Base-by-base conservation (phyloP, 2,329 filamentous ascomycete genomes). In the Diplocarpon rosae region DNA sequence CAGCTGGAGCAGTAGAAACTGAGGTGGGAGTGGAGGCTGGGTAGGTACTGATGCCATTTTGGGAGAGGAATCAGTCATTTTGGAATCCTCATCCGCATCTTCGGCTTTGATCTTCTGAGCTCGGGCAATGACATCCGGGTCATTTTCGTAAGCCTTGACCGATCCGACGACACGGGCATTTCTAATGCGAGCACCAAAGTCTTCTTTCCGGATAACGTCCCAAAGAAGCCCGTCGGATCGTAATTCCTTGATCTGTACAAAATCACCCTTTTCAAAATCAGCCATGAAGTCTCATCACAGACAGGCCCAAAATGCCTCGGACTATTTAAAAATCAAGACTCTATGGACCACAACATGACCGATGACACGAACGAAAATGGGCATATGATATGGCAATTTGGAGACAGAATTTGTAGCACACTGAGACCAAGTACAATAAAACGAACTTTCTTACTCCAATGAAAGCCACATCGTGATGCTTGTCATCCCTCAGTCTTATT, bases 401-500 rank as follows among this genome's bases (percentile, higher is more conserved):
- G 20, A 24, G 20, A 24, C 20, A 24, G 20, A 24, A 24, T 24
- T 24, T 24, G 20, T 7, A 24, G 20, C 20, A 24, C 20, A 24
- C 20, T 24, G n/a, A 24, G 20, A 3, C 7, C 20, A 24, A 24
- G 20, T 3, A 24, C 20, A 24, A 24, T 3, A 24, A 24, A 14
- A 29, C 4, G 15, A 35, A 10, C 31, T n/a, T 27, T 72, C 78
- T 65, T 70, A 83, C 80, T 43, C 88, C 85, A 46, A 98, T 73
- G 56, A 95, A 87, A 31, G 89, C 81, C 51, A 95, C 77, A 66
- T 96, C 89, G 54, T 92, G 88, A 48, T 79, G 70, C 35, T 71
- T 64, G 41, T 71, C 69, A 44, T 80, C 80, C 46, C 89, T 75
- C 47, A 96, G 69, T 48, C 81, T 77, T n/a, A 81, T 85, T 11